A percentile compares a stretch with the other conserved stretches of the same genome.
Conservation (phyloP, 1,284 basidiomycete species). For the Cystobasidiaceae sp. region DNA sequence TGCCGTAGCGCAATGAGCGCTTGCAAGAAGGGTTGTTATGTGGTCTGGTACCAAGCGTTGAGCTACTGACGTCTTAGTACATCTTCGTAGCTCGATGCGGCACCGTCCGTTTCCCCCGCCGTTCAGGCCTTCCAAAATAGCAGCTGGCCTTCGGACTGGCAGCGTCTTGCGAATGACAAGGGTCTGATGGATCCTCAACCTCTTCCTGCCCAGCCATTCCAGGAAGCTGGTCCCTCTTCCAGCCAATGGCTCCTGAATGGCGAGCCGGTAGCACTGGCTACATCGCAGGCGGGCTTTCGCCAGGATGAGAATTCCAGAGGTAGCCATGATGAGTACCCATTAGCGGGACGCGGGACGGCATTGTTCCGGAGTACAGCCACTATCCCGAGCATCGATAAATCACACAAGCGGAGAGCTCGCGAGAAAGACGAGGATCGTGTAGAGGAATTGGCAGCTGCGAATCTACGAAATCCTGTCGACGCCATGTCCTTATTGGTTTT, state of each 20-base stretch:
- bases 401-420: constrained; percentile 9
- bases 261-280: background rate
- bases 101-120: background rate
- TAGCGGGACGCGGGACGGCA: background rate
- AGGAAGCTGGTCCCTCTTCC: background rate
- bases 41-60: too few relatives aligned
- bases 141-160: constrained; percentile 13
- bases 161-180: constrained; percentile 2
- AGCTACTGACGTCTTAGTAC: too few relatives aligned
- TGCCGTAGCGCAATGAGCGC: too few relatives aligned
- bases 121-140: background rate
- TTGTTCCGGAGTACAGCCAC: constrained; percentile 40
- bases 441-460: constrained; percentile 29
- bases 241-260: background rate
- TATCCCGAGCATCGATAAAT: background rate
- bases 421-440: constrained; percentile 1
- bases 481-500: constrained; percentile 25
- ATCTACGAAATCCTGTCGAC: constrained; percentile 30
- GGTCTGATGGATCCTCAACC: constrained; percentile 6
- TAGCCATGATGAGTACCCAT: too few relatives aligned
- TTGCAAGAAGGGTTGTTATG: too few relatives aligned
- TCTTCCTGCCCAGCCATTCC: background rate
- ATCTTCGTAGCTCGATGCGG: background rate
- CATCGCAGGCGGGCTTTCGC: background rate
- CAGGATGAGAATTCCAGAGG: too few relatives aligned